Percentiles rank a stretch among this genome's conserved stretches.
phyloP scores from a whole-genome alignment of 148 eudicot genomes.

The Rheum nobile region DNA sequence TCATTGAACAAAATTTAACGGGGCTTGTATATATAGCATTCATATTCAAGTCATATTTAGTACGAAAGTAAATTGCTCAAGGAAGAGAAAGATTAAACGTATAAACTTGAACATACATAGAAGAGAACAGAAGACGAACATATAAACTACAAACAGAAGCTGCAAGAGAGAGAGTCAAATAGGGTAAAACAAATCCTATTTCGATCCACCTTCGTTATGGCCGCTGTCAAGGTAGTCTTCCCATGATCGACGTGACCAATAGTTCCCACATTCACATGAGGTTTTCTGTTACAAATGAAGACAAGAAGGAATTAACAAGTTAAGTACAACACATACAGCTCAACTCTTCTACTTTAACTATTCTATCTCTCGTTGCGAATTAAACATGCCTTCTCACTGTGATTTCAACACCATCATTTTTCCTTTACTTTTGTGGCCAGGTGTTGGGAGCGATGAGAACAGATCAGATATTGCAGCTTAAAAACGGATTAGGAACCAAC shows the following conservation, averaged over 20 bases:
- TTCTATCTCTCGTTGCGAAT: not conserved
- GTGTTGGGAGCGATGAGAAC: not conserved
- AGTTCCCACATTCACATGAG: slow-evolving; percentile 93
- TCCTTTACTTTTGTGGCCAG: not conserved
- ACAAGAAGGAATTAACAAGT: not conserved
- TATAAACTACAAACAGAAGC: not conserved
- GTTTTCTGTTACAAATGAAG: slow-evolving; percentile 43
- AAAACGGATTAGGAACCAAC: not conserved
- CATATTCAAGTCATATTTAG: not conserved
- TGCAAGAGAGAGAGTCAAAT: not conserved
- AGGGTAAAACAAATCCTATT: not conserved
- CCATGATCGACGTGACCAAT: slow-evolving; percentile 98
- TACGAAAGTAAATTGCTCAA: not conserved
- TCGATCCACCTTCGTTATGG: slow-evolving; percentile 64
- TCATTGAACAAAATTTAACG: not conserved
- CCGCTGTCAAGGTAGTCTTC: slow-evolving; percentile 94
- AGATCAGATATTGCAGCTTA: not conserved
- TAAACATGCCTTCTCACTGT: not conserved
- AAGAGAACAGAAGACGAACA: not conserved
- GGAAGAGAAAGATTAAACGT: not conserved
- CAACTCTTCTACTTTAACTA: not conserved
- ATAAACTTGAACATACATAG: not conserved
- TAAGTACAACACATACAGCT: not conserved
- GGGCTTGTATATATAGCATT: not conserved
- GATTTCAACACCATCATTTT: not conserved